Evolutionary conservation across 768 basidiomycete species (phyloP).

Genomic region (Nidularia pulvinata): DNA sequence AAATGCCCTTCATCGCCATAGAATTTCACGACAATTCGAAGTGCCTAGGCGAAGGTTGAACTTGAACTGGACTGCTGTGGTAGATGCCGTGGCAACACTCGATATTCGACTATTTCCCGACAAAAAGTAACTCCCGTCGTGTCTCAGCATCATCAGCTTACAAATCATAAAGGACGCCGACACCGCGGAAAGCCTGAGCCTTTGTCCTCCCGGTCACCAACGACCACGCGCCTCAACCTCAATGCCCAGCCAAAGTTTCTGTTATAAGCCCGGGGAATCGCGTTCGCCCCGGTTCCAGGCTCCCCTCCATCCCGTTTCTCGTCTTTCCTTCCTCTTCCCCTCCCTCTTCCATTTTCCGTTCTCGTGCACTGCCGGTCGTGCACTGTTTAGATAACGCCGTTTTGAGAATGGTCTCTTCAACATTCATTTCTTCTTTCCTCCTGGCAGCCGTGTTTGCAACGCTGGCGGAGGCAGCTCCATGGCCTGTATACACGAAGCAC

Average conservation of each 20-base stretch:
- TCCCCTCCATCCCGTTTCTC: constrained; percentile 4
- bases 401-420: constrained; percentile 25
- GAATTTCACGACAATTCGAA: too few species aligned
- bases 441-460: constrained; percentile 18
- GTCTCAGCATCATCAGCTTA: too few species aligned
- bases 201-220: too few species aligned
- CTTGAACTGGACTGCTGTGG: too few species aligned
- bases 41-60: too few species aligned
- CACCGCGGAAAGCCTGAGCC: too few species aligned
- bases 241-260: background rate
- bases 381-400: constrained; percentile 7
- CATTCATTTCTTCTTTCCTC: constrained; percentile 19
- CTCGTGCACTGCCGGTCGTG: background rate
- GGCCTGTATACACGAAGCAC: constrained; percentile 22
- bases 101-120: too few species aligned
- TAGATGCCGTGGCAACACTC: too few species aligned
- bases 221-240: background rate
- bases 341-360: constrained; percentile 7
- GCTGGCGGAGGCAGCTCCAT: constrained; percentile 24
- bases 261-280: background rate
- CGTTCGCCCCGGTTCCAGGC: background rate
- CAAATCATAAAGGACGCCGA: too few species aligned
- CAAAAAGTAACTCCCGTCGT: too few species aligned
- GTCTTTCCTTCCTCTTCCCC: constrained; percentile 6
- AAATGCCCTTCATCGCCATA: too few species aligned